Conservation (phyloP, 129 eudicot species). For the Rutidosis leptorrhynchoides region DNA sequence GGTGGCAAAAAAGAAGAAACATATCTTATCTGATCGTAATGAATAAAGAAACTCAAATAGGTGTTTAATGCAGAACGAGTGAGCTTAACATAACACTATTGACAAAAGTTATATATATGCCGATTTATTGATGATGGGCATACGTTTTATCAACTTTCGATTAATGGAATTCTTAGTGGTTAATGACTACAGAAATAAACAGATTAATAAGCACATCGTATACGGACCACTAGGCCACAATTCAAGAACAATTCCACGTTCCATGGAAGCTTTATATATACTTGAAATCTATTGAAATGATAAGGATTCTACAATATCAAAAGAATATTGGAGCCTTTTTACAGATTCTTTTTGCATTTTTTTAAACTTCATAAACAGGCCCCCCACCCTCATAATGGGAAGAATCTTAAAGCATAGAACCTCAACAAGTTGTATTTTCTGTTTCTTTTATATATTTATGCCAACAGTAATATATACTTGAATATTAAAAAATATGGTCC, state of each 20-base stretch:
- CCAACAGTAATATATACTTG: constrained; percentile 4
- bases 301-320: constrained; percentile 51
- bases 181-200: constrained; percentile 26
- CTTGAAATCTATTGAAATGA: constrained; percentile 34
- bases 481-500: constrained; percentile 9
- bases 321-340: constrained; percentile 26
- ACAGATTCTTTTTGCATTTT: constrained; percentile 38
- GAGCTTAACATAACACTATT: neutral
- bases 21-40: constrained; percentile 11
- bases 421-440: constrained; percentile 36
- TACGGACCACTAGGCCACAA: constrained; percentile 31
- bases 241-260: constrained; percentile 27
- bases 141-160: constrained; percentile 7
- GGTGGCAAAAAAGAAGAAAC: constrained; percentile 18
- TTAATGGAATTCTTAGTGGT: constrained; percentile 18
- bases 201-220: constrained; percentile 15
- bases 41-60: neutral
- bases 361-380: constrained; percentile 34
- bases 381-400: constrained; percentile 40
- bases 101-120: constrained; percentile 3
- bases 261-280: constrained; percentile 38
- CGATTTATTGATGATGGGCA: constrained; percentile 2
- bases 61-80: neutral
- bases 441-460: constrained; percentile 11
- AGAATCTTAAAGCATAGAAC: constrained; percentile 36